These are phyloP conservation scores for Diplodia mutila DNA, from an alignment of 2,329 filamentous ascomycete species.

Conservation along the genomic window DNA sequence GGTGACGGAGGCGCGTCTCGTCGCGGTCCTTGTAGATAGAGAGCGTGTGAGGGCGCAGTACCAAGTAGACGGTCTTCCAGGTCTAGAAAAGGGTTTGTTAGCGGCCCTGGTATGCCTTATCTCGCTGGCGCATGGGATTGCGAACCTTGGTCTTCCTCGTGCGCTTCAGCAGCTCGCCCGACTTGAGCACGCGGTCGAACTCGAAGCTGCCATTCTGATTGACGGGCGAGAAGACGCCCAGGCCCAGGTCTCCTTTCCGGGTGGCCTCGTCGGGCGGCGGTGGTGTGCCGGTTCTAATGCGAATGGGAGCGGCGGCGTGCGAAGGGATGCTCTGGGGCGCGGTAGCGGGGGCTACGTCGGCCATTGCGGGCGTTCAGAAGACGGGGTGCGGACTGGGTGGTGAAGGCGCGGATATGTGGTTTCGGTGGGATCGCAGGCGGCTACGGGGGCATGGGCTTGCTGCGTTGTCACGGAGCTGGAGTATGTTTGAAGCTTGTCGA, in stretches of 20 bases:
- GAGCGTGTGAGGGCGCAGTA: constrained; percentile 85
- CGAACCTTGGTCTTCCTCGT: constrained; percentile 90
- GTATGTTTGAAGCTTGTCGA: constrained; percentile 14
- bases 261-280: constrained; percentile 30
- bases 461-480: constrained; percentile 17
- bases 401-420: constrained; percentile 3
- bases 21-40: constrained; percentile 93
- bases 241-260: constrained; percentile 28
- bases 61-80: constrained; percentile 89
- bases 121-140: neutral
- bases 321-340: constrained; percentile 33
- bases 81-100: constrained; percentile 57
- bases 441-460: constrained; percentile 16
- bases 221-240: constrained; percentile 76
- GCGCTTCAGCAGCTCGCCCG: constrained; percentile 82
- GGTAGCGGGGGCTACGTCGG: constrained; percentile 35
- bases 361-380: constrained; percentile 31
- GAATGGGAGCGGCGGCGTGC: constrained; percentile 32
- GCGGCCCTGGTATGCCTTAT: neutral
- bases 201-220: constrained; percentile 96
- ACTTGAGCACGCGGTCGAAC: constrained; percentile 91
- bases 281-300: constrained; percentile 33
- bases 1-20: constrained; percentile 85
- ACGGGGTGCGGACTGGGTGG: neutral
- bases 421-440: neutral